Base-by-base conservation (phyloP, 805 yeast species). In the Danielozyma ontarioensis region DNA sequence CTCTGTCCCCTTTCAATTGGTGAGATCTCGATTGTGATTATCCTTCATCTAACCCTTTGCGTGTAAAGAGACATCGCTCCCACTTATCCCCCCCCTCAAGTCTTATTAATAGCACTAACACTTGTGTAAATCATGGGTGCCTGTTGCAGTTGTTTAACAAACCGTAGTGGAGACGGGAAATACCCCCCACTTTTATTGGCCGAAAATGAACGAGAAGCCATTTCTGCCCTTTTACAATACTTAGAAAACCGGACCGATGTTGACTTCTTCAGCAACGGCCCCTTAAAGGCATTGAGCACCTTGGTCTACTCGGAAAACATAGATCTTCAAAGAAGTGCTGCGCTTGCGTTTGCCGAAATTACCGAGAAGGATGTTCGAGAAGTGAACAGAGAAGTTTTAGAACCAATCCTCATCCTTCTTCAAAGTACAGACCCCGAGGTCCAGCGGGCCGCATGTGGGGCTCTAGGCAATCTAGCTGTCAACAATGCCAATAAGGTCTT, bases 361-460 rank as follows among this genome's bases (percentile, higher is more conserved):
- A 93, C 98, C 25, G 98, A 93, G 55, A 93, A 93, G 57, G 95
- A 88, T 53, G 94, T 88, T 25, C 76, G 93, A 43, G 83, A 90
- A 26, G 97, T 93, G 22, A 81, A 83, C 48, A 72, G 94, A 37
- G 95, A 87, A 45, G 96, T 90, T 3, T 68, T 93, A 45, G 97
- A 93, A 58, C 98, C 97, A 31, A 89, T 93, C 27, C 70, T 93
- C 40, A 84, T 87, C 30, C 70, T 93, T 31, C 68, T 93, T 44
- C 96, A 90, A 57, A 77, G 84, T 40, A 70, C 82, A 13, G 98
- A 93, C 58, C 76, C 89, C 36, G 98, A 93, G 62, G 96, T 93
- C 24, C 97, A 93, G 64, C 75, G 97, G 34, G 98, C 98, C 5
- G 97, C 98, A 0, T 90, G 97, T 61, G 98, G 97, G 4, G 97